Evolutionary conservation across 176 grass and related monocot species (phyloP), one percentile per base, ranked within the genome.

Genomic region (Typha latifolia): DNA sequence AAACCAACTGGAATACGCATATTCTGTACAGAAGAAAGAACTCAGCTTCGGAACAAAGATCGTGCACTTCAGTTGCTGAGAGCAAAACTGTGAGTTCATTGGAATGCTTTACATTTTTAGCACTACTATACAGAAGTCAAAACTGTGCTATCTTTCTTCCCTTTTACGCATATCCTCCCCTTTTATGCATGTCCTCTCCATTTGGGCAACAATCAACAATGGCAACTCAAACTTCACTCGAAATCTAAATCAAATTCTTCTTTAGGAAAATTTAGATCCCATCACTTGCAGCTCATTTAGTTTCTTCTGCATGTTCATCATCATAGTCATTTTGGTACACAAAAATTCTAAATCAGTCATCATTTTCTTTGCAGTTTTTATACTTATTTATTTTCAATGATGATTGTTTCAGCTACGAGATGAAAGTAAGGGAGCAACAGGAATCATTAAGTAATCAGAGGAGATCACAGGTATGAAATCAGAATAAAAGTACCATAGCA

Each of bases 11-110:
- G 92, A 82, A 96, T 96, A 72, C 66, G 92, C 49, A 91, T 96
- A 81, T 96, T 96, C 74, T 96, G 92, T 70, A 91, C 92, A 52
- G 91, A 88, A 85, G 92, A 96, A 82, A 86, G 92, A 66, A 91
- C 88, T 72, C 92, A 96, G 53, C 72, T 89, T 77, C 85, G 82
- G 74, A 96, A 96, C 51, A 96, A 78, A 80, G 82, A 88, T n/a
- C 85, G 92, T 1, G 92, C 92, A n/a, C 72, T 96, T 70, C 92
- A 96, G 62, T 84, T 96, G 64, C 72, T 96, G 72, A 85, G 92
- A 84, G 92, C 92, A 61, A 96, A 96, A 68, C 85, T 96, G 92
- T 96, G 84, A 81, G 88, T 80, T 73, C 64, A n/a, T 20, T 51
- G 53, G 53, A 22, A 59, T 18, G 14, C 14, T 20, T 65, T 47